Percentiles rank a stretch among this genome's conserved stretches.
These are phyloP conservation scores for Candida fluviatilis DNA, from an alignment of 805 yeast species.

Conservation along the genomic window DNA sequence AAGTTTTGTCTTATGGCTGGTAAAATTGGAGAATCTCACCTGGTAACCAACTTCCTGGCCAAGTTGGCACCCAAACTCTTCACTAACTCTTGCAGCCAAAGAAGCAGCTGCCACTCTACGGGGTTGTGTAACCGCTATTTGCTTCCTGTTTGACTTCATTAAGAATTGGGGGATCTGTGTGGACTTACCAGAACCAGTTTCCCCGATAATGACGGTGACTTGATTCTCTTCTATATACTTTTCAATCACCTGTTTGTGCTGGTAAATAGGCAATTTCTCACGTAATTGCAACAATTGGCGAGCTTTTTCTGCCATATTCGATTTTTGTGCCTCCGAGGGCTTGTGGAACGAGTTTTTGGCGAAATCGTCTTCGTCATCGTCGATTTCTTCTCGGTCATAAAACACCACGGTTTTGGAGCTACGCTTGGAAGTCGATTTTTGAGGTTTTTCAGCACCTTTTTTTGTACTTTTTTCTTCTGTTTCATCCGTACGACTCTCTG, in stretches of 20 bases:
- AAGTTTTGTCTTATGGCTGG: slow-evolving; percentile 56
- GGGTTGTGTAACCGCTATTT: slow-evolving; percentile 93
- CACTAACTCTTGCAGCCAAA: slow-evolving; percentile 87
- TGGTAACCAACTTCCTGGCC: slow-evolving; percentile 90
- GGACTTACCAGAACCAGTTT: slow-evolving; percentile 97
- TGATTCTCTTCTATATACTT: slow-evolving; percentile 50
- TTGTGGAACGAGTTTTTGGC: slow-evolving; percentile 5
- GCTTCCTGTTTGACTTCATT: slow-evolving; percentile 48
- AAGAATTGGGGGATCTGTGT: slow-evolving; percentile 94
- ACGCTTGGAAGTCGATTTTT: background rate
- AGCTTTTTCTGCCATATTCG: slow-evolving; percentile 37
- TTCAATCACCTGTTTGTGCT: slow-evolving; percentile 61
- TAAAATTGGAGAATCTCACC: slow-evolving; percentile 81
- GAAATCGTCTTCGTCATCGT: slow-evolving; percentile 17
- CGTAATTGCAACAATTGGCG: slow-evolving; percentile 46
- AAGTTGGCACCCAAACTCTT: slow-evolving; percentile 71
- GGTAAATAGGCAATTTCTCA: slow-evolving; percentile 68
- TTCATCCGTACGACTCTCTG: background rate
- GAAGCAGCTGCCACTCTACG: slow-evolving; percentile 97
- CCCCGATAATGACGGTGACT: slow-evolving; percentile 86
- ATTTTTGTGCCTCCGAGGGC: slow-evolving; percentile 2
- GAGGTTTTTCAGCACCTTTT: background rate
- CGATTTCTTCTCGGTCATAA: slow-evolving; percentile 32
- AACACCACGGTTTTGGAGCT: slow-evolving; percentile 23
- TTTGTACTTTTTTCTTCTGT: background rate